A percentile compares a stretch with the other conserved stretches of the same genome.
Conservation (phyloP, 1,284 basidiomycete genomes). For the Ceratorhiza oryzae-sativae region DNA sequence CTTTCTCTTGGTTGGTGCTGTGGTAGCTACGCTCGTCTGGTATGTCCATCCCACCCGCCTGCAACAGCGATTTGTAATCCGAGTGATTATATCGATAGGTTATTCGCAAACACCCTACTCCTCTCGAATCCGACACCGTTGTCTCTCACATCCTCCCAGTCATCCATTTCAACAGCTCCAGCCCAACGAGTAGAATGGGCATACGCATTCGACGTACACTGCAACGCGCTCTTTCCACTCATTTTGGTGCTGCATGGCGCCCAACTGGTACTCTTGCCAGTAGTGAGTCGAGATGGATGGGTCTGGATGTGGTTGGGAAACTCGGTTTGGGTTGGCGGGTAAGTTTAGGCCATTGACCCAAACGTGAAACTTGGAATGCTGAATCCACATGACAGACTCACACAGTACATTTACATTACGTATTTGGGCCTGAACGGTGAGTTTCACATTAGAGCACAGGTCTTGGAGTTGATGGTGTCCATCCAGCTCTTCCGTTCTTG, state of each 20-base stretch:
- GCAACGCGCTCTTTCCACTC: conserved; percentile 92
- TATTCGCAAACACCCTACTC: conserved; percentile 73
- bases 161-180: conserved; percentile 61
- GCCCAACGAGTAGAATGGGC: conserved; percentile 84
- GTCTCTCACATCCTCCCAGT: conserved; percentile 57
- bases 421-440: conserved; percentile 87
- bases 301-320: conserved; percentile 92
- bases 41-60: no score
- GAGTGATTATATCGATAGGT: no score
- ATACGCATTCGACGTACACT: conserved; percentile 94
- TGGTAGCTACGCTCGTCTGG: conserved; percentile 82
- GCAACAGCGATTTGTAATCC: no score
- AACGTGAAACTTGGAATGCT: background rate
- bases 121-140: conserved; percentile 69
- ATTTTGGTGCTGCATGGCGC: conserved; percentile 87
- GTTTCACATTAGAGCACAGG: conserved; percentile 38
- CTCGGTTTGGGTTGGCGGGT: conserved; percentile 87
- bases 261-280: conserved; percentile 82
- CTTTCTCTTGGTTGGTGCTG: conserved; percentile 76
- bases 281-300: conserved; percentile 86
- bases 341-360: conserved; percentile 48
- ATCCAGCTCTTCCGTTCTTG: conserved; percentile 84
- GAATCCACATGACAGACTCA: conserved; percentile 58
- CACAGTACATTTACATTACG: conserved; percentile 89
- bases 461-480: conserved; percentile 4